Evolutionary conservation across 202 grass and related monocot species (phyloP), one percentile per base, ranked within the genome.

Genomic region (Dendrocalamus latiflorus): DNA sequence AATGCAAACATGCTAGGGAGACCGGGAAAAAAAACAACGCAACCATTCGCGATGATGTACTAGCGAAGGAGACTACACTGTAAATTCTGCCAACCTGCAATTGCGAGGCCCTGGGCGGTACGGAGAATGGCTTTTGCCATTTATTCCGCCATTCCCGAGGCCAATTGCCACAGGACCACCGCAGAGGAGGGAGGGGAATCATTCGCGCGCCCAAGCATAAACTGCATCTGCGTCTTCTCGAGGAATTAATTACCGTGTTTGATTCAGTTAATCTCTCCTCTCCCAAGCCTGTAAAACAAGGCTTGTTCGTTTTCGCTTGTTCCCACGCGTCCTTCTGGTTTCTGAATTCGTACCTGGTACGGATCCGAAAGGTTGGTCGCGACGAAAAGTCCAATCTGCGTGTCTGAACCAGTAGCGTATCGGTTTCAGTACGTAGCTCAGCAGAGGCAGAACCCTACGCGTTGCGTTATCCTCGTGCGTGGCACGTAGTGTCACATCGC

Each of bases 11-110:
- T 22, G 42, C 21, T 48, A 66, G 48, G 37, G 37, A 65, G 22
- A 16, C 9, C 1, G 53, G 18, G 26, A 1, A 13, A 13, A n/a
- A 54, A 67, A 16, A 6, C 17, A 18, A 45, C 6, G 26, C 43
- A 15, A 62, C 45, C 70, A 21, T 20, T 2, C 30, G 58, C 26
- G 37, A 17, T 2, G 9, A 20, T 57, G 60, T 20, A 24, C 50
- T 20, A 14, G 64, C 44, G n/a, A 48, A 9, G 64, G 8, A 0
- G 37, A 74, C 57, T 65, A 90, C 61, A 1, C 88, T 80, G 84
- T 87, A 49, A 81, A 87, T 80, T 84, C 88, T 64, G 68, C 62
- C 84, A 83, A 25, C 68, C 79, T 83, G 88, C 84, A 45, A 79
- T 69, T 0, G 84, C 75, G 3, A 86, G 78, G 58, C 30, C n/a